Percentiles rank a stretch among this genome's conserved stretches.
These are phyloP conservation scores for Capsicum baccatum DNA, from an alignment of 257 asterid species.

Conservation along the genomic window DNA sequence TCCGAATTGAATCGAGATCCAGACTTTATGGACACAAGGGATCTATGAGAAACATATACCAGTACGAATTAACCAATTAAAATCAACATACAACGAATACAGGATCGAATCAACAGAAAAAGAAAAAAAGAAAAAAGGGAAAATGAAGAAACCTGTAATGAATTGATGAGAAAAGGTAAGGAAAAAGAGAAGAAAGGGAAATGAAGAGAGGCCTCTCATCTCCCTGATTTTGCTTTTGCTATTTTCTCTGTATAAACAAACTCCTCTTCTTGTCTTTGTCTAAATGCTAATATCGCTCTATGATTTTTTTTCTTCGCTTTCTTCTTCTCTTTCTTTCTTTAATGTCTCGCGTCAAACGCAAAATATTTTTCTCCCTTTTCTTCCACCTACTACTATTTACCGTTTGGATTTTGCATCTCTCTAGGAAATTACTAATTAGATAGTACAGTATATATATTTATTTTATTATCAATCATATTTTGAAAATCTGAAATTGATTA, in stretches of 20 bases:
- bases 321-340: not conserved
- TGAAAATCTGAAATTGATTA: no score
- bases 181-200: slow-evolving; percentile 49
- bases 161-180: slow-evolving; percentile 52
- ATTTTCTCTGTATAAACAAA: not conserved
- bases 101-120: not conserved
- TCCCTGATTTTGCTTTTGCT: slow-evolving; percentile 33
- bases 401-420: not conserved
- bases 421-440: no score
- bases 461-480: no score
- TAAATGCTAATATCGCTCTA: slow-evolving; percentile 13
- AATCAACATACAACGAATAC: not conserved
- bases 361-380: not conserved
- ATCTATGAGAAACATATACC: not conserved
- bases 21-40: not conserved
- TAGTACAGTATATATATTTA: no score
- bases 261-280: not conserved
- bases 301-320: not conserved
- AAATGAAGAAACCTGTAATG: slow-evolving; percentile 52
- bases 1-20: not conserved
- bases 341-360: not conserved
- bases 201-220: slow-evolving; percentile 62
- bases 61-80: not conserved
- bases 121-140: not conserved
- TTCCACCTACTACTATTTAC: not conserved